Percentiles rank a stretch among this genome's conserved stretches.
Evolutionary conservation across 163 green algal genomes (phyloP).

Genomic region (Chlamydomonas reinhardtii): DNA sequence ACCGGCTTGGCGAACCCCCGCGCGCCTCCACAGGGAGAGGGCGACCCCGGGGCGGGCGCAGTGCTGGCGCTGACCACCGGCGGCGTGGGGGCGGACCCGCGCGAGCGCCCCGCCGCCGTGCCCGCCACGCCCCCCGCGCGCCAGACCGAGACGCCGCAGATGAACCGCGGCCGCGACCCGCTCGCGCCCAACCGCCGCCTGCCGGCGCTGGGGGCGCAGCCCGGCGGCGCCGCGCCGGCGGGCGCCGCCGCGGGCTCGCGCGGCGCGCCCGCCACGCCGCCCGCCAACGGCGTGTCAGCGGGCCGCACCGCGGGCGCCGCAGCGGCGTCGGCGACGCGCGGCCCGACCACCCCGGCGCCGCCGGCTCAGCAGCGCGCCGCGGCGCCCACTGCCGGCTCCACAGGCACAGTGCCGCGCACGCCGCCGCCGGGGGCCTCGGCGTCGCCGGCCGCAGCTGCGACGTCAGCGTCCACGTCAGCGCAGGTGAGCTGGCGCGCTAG

Average conservation of each 20-base stretch:
- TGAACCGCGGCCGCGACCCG: constrained; percentile 47
- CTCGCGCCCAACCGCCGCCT: constrained; percentile 49
- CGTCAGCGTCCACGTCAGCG: neutral
- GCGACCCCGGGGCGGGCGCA: constrained; percentile 70
- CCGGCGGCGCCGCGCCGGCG: neutral
- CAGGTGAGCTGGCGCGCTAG: neutral
- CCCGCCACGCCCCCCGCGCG: constrained; percentile 61
- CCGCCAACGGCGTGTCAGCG: no score
- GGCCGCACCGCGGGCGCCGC: no score
- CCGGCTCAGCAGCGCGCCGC: no score
- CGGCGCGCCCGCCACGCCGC: no score
- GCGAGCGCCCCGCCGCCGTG: constrained; percentile 1
- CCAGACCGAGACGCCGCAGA: constrained; percentile 59
- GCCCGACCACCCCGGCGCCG: no score
- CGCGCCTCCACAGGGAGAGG: constrained; percentile 64
- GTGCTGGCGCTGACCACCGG: constrained; percentile 67
- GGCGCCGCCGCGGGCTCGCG: neutral
- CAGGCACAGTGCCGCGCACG: neutral
- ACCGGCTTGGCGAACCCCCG: neutral
- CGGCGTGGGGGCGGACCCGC: constrained; percentile 48
- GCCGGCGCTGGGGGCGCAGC: constrained; percentile 31
- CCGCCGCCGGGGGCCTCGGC: neutral
- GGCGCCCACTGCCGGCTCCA: no score
- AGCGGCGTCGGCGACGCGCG: no score
- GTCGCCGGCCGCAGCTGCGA: neutral